These are phyloP conservation scores for Aspergillus floridensis DNA, from an alignment of 2,329 filamentous ascomycete species.

Conservation along the genomic window DNA sequence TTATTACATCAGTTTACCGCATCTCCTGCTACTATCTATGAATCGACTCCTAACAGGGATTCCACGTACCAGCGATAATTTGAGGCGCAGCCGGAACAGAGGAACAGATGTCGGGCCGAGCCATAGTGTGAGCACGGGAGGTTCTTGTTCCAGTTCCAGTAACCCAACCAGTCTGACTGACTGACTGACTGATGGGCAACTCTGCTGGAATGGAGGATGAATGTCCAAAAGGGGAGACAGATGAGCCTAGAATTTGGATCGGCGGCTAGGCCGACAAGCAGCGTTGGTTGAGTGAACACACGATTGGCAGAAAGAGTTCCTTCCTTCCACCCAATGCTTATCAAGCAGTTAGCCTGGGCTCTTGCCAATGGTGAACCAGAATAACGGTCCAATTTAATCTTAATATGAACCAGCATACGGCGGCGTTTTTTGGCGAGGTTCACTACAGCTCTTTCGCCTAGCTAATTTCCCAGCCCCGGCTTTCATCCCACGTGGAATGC, in stretches of 20 bases:
- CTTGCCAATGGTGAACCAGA: background rate
- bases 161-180: background rate
- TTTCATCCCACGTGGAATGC: constrained; percentile 16
- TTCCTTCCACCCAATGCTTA: background rate
- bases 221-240: background rate
- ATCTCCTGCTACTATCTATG: background rate
- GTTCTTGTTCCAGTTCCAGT: background rate
- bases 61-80: background rate
- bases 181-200: background rate
- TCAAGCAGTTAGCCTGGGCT: background rate
- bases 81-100: background rate
- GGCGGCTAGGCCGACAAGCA: background rate
- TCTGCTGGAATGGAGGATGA: background rate
- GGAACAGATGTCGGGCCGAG: constrained; percentile 16
- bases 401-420: background rate
- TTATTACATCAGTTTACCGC: background rate
- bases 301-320: background rate
- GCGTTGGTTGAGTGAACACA: background rate
- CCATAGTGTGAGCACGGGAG: constrained; percentile 11
- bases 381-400: background rate
- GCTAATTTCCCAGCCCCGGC: constrained; percentile 5
- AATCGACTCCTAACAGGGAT: background rate
- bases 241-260: background rate
- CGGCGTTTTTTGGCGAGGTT: background rate
- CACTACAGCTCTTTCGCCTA: background rate